Conservation (phyloP, 2,329 filamentous ascomycete species). For the Fulvia fulva region DNA sequence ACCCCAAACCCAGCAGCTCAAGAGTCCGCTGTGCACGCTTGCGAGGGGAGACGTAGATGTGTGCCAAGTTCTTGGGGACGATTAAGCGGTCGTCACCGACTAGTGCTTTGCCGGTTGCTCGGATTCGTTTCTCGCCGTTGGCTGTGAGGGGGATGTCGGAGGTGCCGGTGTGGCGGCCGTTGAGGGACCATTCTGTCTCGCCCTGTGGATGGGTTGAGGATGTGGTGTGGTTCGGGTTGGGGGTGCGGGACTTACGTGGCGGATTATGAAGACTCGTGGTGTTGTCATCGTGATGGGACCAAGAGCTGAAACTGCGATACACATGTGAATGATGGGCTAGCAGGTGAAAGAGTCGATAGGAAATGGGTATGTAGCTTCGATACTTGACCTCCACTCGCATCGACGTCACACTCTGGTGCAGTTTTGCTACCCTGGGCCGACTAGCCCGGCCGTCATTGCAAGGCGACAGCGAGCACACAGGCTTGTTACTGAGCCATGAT, state of each 20-base stretch:
- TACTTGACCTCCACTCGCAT: not conserved
- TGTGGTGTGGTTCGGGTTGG: not conserved
- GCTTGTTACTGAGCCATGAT: not conserved
- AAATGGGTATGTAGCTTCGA: not conserved
- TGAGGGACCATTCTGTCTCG: slow-evolving; percentile 94
- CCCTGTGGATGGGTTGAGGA: slow-evolving; percentile 45
- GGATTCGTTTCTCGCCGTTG: slow-evolving; percentile 60
- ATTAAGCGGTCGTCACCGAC: slow-evolving; percentile 82
- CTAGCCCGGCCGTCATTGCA: not conserved
- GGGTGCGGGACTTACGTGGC: slow-evolving; percentile 52
- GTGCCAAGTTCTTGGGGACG: slow-evolving; percentile 72
- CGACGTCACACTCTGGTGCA: slow-evolving; percentile 1
- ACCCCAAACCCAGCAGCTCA: slow-evolving; percentile 75
- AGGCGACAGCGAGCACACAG: not conserved
- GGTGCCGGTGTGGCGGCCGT: slow-evolving; percentile 71
- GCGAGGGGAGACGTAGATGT: slow-evolving; percentile 90
- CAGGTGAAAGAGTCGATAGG: not conserved
- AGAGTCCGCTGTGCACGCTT: slow-evolving; percentile 83
- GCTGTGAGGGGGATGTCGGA: slow-evolving; percentile 81
- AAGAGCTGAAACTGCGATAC: not conserved
- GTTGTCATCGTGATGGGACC: slow-evolving; percentile 34
- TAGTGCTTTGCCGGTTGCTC: slow-evolving; percentile 71
- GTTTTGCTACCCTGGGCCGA: not conserved
- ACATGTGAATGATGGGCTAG: not conserved
- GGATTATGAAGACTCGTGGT: slow-evolving; percentile 53